Percentiles rank a stretch among this genome's conserved stretches.
These are phyloP conservation scores for Ceratobasidium sp. DNA, from an alignment of 1,284 basidiomycete species.

Conservation along the genomic window DNA sequence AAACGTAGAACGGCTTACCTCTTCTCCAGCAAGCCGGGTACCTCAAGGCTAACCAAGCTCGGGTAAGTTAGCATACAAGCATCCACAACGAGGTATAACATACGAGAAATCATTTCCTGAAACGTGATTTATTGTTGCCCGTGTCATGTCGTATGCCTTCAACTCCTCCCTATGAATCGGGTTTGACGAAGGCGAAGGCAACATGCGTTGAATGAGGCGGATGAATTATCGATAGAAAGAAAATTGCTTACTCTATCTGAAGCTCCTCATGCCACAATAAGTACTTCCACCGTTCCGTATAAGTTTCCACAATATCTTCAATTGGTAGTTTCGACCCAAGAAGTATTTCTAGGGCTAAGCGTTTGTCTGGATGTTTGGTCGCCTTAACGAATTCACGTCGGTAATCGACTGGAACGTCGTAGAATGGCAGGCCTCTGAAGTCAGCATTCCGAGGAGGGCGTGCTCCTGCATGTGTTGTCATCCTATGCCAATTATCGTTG, in stretches of 20 bases:
- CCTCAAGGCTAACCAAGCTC: slow-evolving; percentile 60
- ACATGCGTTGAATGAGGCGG: slow-evolving; percentile 48
- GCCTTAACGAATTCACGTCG: slow-evolving; percentile 47
- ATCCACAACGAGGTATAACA: background rate
- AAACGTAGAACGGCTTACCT: slow-evolving; percentile 39
- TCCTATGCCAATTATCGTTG: slow-evolving; percentile 53
- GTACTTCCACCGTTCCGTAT: slow-evolving; percentile 35
- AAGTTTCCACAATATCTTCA: slow-evolving; percentile 13
- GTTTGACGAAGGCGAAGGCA: background rate
- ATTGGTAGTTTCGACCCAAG: slow-evolving; percentile 24
- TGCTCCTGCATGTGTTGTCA: slow-evolving; percentile 56
- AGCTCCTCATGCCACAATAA: slow-evolving; percentile 48
- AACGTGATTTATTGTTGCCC: slow-evolving; percentile 53
- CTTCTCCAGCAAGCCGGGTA: slow-evolving; percentile 72
- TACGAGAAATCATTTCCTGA: slow-evolving; percentile 49
- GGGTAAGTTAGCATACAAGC: background rate
- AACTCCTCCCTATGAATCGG: slow-evolving; percentile 58
- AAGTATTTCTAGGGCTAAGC: background rate
- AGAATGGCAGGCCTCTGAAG: slow-evolving; percentile 53
- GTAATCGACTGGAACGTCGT: slow-evolving; percentile 54
- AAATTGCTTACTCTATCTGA: slow-evolving; percentile 49
- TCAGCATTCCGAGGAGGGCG: background rate
- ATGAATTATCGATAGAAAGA: slow-evolving; percentile 44
- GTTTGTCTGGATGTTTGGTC: background rate
- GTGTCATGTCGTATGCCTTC: slow-evolving; percentile 63